Evolutionary conservation across 2,329 filamentous ascomycete genomes (phyloP).

Genomic region (Tolypocladium cylindrosporum): DNA sequence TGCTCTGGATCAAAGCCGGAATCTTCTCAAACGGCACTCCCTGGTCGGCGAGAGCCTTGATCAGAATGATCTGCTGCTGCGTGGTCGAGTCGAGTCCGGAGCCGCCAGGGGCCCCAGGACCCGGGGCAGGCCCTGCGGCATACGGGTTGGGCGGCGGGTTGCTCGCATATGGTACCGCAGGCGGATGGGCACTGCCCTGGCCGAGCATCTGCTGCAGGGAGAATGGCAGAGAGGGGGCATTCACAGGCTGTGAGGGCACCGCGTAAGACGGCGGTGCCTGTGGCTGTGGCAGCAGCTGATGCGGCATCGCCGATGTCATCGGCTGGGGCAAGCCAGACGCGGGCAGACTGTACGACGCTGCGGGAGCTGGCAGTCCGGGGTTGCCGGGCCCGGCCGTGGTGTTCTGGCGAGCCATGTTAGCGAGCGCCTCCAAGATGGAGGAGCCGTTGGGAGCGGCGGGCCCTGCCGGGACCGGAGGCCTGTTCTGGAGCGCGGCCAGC

Average conservation of each 20-base stretch:
- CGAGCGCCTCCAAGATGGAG: constrained; percentile 68
- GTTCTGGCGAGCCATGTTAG: constrained; percentile 72
- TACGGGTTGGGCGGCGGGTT: constrained; percentile 16
- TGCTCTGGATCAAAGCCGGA: constrained; percentile 44
- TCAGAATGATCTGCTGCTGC: constrained; percentile 62
- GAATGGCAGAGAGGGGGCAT: constrained; percentile 38
- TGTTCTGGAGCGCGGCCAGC: constrained; percentile 26
- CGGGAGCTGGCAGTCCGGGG: constrained; percentile 26
- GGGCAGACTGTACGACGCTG: constrained; percentile 31
- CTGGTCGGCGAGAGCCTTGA: constrained; percentile 66
- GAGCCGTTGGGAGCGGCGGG: constrained; percentile 32
- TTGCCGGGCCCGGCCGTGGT: constrained; percentile 35
- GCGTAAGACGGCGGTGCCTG: constrained; percentile 25
- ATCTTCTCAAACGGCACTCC: constrained; percentile 73
- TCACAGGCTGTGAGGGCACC: constrained; percentile 47
- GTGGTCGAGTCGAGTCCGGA: constrained; percentile 41
- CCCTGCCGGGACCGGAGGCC: constrained; percentile 25
- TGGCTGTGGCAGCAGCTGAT: constrained; percentile 16
- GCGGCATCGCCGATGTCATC: constrained; percentile 18
- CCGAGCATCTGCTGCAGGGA: constrained; percentile 22
- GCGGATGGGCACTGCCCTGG: constrained; percentile 21
- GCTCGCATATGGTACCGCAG: constrained; percentile 11
- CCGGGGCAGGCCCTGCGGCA: constrained; percentile 22
- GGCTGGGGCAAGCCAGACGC: constrained; percentile 20
- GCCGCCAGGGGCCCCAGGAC: constrained; percentile 19